These are phyloP conservation scores for Boletus semigastroideus DNA, from an alignment of 1,284 basidiomycete genomes.

Conservation along the genomic window DNA sequence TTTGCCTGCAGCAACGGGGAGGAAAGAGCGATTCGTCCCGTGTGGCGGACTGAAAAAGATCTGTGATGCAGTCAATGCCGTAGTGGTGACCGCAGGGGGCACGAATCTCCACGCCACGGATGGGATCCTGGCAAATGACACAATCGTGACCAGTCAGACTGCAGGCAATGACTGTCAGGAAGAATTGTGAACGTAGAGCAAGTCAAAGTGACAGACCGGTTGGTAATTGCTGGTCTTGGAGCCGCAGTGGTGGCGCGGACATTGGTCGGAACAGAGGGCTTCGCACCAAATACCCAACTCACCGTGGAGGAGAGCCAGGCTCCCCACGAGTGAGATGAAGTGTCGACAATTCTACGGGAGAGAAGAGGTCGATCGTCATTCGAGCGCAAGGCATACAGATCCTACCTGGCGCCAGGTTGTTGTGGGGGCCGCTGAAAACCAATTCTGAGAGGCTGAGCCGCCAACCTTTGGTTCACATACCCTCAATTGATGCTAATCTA, in stretches of 20 bases:
- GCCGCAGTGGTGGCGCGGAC: not conserved
- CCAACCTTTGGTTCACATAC: conserved; percentile 4
- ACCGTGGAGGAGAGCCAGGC: conserved; percentile 23
- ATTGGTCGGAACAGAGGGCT: not conserved
- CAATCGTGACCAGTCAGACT: conserved; percentile 38
- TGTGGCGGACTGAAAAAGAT: conserved; percentile 39
- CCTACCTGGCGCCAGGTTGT: conserved; percentile 14
- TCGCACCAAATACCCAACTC: not conserved
- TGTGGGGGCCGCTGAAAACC: not conserved
- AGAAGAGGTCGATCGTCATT: not conserved
- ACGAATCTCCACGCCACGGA: conserved; percentile 30
- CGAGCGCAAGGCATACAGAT: not conserved
- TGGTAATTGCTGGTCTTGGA: not conserved
- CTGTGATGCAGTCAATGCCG: conserved; percentile 38
- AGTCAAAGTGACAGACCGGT: conserved; percentile 11
- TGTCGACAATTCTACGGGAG: not conserved
- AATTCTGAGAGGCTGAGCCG: not conserved
- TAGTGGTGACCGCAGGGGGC: conserved; percentile 43
- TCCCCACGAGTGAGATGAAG: conserved; percentile 17
- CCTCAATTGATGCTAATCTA: not conserved
- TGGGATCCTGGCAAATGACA: conserved; percentile 38
- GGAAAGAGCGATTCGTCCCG: conserved; percentile 46
- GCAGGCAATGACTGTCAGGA: conserved; percentile 1
- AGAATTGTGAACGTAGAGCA: not conserved
- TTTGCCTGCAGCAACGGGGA: conserved; percentile 42